These are phyloP conservation scores for Astraeus odoratus DNA, from an alignment of 768 basidiomycete species.

Conservation along the genomic window DNA sequence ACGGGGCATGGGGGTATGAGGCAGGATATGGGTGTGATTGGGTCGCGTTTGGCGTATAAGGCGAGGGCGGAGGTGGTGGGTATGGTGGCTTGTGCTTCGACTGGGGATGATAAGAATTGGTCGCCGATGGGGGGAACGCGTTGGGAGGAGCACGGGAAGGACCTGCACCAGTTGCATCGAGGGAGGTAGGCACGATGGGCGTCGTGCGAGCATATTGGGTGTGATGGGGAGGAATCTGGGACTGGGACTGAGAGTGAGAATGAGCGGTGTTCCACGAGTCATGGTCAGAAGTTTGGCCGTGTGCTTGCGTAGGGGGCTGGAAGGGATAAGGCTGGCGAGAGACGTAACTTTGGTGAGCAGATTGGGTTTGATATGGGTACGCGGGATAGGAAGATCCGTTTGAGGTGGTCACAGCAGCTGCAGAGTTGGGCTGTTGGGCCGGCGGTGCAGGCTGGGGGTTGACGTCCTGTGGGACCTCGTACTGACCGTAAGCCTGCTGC, in stretches of 20 bases:
- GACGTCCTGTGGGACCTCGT: conserved; percentile 19
- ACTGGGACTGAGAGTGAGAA: conserved; percentile 11
- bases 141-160: conserved; percentile 7
- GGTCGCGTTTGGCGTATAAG: conserved; percentile 18
- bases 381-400: conserved; percentile 17
- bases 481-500: conserved; percentile 5
- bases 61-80: conserved; percentile 11
- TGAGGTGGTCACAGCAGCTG: conserved; percentile 1
- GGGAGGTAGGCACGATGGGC: conserved; percentile 19
- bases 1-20: conserved; percentile 4
- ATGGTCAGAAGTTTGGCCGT: conserved; percentile 1
- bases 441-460: not conserved
- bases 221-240: conserved; percentile 10
- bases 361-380: not conserved
- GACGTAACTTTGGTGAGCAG: not conserved
- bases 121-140: conserved; percentile 5
- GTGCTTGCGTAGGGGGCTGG: conserved; percentile 6
- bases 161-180: conserved; percentile 12
- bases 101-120: not conserved
- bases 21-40: conserved; percentile 7
- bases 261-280: conserved; percentile 15
- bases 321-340: conserved; percentile 17
- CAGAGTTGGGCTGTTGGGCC: not conserved
- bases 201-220: conserved; percentile 21
- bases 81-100: conserved; percentile 17